These are phyloP conservation scores for Sextonia rubra DNA, from an alignment of 164 flowering plant species.

Conservation along the genomic window DNA sequence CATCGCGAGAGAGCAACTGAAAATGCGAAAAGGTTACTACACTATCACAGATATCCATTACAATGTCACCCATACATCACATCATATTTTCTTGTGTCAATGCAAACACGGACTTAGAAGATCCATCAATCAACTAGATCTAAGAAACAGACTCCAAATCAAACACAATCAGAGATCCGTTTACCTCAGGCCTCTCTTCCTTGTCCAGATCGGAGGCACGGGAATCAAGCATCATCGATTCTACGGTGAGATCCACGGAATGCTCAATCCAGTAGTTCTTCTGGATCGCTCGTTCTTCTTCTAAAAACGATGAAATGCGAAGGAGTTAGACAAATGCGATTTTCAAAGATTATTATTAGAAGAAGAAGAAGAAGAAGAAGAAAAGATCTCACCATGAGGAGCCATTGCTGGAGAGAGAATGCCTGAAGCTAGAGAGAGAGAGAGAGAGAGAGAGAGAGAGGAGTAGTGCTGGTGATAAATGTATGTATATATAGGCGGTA, in stretches of 20 bases:
- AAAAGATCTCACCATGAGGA: not conserved
- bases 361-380: not conserved
- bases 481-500: not conserved
- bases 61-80: no score
- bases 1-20: no score
- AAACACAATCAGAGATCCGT: not conserved
- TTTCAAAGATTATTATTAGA: not conserved
- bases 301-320: constrained; percentile 2
- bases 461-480: no score
- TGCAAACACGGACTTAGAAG: no score
- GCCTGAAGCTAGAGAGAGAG: no score
- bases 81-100: no score
- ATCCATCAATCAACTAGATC: no score
- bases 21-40: no score
- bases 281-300: constrained; percentile 59
- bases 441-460: not conserved
- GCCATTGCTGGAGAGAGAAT: not conserved
- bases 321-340: not conserved
- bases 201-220: constrained; percentile 92
- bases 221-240: constrained; percentile 98
- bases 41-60: no score
- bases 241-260: constrained; percentile 65
- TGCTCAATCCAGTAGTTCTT: constrained; percentile 92
- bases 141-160: not conserved
- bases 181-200: constrained; percentile 88